Evolutionary conservation across 768 basidiomycete species (phyloP).

Genomic region (Rhizopogon vesiculosus): DNA sequence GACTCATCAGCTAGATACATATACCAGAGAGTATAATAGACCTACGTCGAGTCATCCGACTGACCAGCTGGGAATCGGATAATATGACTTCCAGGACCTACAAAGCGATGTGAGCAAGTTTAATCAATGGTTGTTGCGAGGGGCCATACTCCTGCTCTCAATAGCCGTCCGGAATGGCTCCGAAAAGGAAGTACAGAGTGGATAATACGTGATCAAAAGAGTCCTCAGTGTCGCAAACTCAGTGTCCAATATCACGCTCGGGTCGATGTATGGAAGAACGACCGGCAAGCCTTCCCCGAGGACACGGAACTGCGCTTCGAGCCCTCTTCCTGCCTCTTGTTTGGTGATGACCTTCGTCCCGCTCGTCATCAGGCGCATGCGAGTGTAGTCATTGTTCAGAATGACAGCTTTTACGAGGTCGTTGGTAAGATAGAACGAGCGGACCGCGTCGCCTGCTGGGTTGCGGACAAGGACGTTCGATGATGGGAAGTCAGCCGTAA

Average conservation of each 20-base stretch:
- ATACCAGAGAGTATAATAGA: not conserved
- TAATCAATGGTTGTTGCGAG: not conserved
- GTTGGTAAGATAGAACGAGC: conserved; percentile 87
- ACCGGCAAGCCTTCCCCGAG: conserved; percentile 83
- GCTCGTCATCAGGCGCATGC: conserved; percentile 84
- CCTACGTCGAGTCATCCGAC: conserved; percentile 52
- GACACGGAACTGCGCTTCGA: conserved; percentile 63
- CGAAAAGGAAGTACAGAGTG: conserved; percentile 59
- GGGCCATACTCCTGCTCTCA: conserved; percentile 48
- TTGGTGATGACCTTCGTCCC: conserved; percentile 92
- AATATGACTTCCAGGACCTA: conserved; percentile 70
- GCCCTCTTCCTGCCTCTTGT: conserved; percentile 70
- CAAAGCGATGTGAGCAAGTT: not conserved
- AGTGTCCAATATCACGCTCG: conserved; percentile 53
- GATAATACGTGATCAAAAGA: conserved; percentile 79
- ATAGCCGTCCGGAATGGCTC: conserved; percentile 55
- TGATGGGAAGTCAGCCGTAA: conserved; percentile 67
- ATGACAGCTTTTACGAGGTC: conserved; percentile 80
- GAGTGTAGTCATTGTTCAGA: conserved; percentile 73
- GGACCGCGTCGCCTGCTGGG: conserved; percentile 61
- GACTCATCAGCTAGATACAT: not conserved
- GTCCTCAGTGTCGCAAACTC: conserved; percentile 53
- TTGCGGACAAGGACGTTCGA: conserved; percentile 85
- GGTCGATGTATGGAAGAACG: conserved; percentile 77
- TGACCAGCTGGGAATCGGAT: conserved; percentile 60